Evolutionary conservation across 2,329 filamentous ascomycete genomes (phyloP), one percentile per base, ranked within the genome.

Genomic region (Curvularia spicifera): DNA sequence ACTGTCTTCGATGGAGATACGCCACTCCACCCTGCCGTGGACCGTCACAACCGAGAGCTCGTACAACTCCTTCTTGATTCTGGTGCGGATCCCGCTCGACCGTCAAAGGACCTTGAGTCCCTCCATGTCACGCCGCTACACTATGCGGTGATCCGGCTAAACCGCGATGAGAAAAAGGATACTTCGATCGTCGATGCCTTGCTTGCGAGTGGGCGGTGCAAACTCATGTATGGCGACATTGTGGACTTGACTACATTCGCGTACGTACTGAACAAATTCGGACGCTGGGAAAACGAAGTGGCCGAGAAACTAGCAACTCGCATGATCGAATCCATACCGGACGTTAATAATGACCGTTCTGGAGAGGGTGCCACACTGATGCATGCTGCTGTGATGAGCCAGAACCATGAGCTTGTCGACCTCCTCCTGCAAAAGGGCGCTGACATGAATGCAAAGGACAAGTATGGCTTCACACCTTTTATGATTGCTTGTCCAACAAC

Each of bases 21-120:
- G 20, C 61, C 66, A 22, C 53, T 71, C 2, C 52, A 45, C 5
- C 51, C 59, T 24, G 64, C 64, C 12, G 55, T 70, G 15, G 33
- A 47, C 15, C 15, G 51, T 20, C 46, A 53, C 24, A 53, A 66
- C 29, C 56, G 47, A 65, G 56, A n/a, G 51, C 60, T 22, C 42
- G 65, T 18, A 22, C 42, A 2, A 45, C 57, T 29, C 64, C 67
- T 7, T 69, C 61, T 46, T n/a, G 44, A 46, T 31, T 10, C 44
- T 5, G 44, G 44, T 13, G 44, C 44, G 18, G 44, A 46, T 46
- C 26, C 44, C 7, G 7, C 28, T 46, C 28, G 28, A 9, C 26
- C 28, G n/a, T 31, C 26, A 13, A 33, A 18, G n/a, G 5, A 20
- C 18, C 5, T n/a, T 3, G 44, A 46, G 0, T 4, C 2, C 2